A percentile compares a stretch with the other conserved stretches of the same genome.
Evolutionary conservation across 2,329 filamentous ascomycete species (phyloP).

Genomic region (Sporothrix schenckii): DNA sequence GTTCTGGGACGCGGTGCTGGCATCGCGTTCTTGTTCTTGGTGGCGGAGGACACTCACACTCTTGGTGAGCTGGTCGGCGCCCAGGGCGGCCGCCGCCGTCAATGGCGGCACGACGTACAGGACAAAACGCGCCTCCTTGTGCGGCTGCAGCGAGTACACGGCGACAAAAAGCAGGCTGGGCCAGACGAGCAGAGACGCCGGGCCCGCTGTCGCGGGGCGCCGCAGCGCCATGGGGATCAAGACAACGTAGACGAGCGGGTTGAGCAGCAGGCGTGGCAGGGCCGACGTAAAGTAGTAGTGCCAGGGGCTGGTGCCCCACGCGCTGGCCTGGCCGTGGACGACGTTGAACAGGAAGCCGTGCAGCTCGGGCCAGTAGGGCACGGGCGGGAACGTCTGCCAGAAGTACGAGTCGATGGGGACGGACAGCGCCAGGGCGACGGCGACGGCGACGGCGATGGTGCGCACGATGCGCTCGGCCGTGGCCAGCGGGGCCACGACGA

Average conservation of each 20-base stretch:
- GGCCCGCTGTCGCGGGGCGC: constrained; percentile 50
- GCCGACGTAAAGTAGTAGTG: constrained; percentile 83
- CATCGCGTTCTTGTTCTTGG: constrained; percentile 24
- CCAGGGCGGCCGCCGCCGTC: constrained; percentile 74
- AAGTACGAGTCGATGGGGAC: constrained; percentile 87
- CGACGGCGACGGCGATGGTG: constrained; percentile 66
- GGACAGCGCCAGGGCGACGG: constrained; percentile 69
- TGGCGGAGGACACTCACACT: constrained; percentile 22
- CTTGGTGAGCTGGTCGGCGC: constrained; percentile 70
- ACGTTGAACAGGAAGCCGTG: constrained; percentile 91
- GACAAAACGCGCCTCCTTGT: constrained; percentile 96
- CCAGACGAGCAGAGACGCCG: constrained; percentile 56
- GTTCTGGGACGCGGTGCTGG: background rate
- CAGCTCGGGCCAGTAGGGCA: constrained; percentile 87
- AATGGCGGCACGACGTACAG: constrained; percentile 83
- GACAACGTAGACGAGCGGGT: constrained; percentile 65
- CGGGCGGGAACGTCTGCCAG: constrained; percentile 61
- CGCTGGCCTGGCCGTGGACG: constrained; percentile 75
- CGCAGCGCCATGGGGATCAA: constrained; percentile 58
- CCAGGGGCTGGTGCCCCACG: constrained; percentile 87
- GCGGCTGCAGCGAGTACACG: constrained; percentile 84
- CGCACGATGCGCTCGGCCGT: constrained; percentile 62
- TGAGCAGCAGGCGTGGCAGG: constrained; percentile 80
- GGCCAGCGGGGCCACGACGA: constrained; percentile 58
- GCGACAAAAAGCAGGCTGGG: constrained; percentile 73